Conservation (phyloP, 768 basidiomycete species). For the Agaricus blazei region DNA sequence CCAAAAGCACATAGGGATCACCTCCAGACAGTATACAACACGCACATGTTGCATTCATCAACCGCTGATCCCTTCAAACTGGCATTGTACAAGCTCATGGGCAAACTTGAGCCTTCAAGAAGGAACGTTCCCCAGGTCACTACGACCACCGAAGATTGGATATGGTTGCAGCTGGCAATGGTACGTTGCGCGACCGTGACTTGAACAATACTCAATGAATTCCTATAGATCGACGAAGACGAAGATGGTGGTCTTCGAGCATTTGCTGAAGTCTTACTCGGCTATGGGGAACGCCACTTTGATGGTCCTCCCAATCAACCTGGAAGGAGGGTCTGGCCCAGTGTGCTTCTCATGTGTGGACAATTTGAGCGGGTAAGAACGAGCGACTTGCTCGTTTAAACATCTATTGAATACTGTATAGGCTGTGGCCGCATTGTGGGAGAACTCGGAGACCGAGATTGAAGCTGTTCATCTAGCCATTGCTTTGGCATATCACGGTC, state of each 20-base stretch:
- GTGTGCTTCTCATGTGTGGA: conserved; percentile 84
- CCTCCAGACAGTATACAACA: conserved; percentile 74
- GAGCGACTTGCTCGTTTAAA: neutral
- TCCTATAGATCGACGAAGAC: conserved; percentile 66
- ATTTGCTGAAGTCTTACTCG: conserved; percentile 68
- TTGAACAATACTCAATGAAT: neutral
- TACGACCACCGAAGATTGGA: conserved; percentile 93
- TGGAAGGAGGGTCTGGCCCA: conserved; percentile 70
- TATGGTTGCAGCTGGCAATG: conserved; percentile 95
- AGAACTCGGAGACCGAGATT: conserved; percentile 79
- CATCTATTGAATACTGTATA: conserved; percentile 21
- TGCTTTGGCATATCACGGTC: conserved; percentile 87
- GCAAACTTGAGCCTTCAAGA: conserved; percentile 79
- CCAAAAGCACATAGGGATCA: conserved; percentile 76
- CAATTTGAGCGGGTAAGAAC: conserved; percentile 84
- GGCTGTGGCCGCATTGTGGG: conserved; percentile 90
- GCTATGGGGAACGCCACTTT: conserved; percentile 81
- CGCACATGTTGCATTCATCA: conserved; percentile 85
- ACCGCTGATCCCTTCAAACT: conserved; percentile 94
- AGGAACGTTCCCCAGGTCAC: conserved; percentile 83
- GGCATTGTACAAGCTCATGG: conserved; percentile 93
- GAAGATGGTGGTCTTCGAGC: conserved; percentile 72
- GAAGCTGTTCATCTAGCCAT: conserved; percentile 95
- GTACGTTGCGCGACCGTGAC: conserved; percentile 25
- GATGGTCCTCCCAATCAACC: conserved; percentile 60